Evolutionary conservation across 495 filamentous ascomycete species (phyloP).

Genomic region (Glonium stellatum): DNA sequence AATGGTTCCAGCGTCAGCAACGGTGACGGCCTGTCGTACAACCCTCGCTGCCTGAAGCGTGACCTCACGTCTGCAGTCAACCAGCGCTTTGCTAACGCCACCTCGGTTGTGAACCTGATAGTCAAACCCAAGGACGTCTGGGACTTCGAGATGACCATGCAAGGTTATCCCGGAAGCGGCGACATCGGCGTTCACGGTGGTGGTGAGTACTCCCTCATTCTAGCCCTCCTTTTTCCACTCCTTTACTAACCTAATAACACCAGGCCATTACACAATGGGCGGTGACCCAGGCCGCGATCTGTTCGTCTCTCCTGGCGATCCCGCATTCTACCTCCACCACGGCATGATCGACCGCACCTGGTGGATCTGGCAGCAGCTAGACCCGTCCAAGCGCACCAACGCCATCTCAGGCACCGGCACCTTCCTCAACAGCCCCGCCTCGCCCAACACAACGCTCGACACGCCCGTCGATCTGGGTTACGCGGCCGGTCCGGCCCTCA

Average conservation of each 20-base stretch:
- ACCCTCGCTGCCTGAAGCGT: slow-evolving; percentile 22
- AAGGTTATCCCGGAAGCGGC: slow-evolving; percentile 13
- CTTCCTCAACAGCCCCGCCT: slow-evolving; percentile 15
- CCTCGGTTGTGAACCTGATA: slow-evolving; percentile 8
- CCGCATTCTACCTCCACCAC: slow-evolving; percentile 22
- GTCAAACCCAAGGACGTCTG: slow-evolving; percentile 8
- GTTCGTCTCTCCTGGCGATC: slow-evolving; percentile 22
- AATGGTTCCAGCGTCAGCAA: slow-evolving; percentile 8
- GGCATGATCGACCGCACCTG: slow-evolving; percentile 21
- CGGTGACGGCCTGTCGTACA: slow-evolving; percentile 12
- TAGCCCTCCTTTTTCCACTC: background rate
- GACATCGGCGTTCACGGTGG: slow-evolving; percentile 25
- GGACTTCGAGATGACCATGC: slow-evolving; percentile 25
- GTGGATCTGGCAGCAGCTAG: slow-evolving; percentile 23
- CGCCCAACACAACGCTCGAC: slow-evolving; percentile 14
- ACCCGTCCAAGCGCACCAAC: slow-evolving; percentile 3
- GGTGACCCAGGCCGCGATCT: slow-evolving; percentile 24
- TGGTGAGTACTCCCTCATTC: background rate
- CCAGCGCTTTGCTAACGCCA: slow-evolving; percentile 13
- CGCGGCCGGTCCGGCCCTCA: slow-evolving; percentile 4
- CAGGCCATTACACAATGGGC: slow-evolving; percentile 17
- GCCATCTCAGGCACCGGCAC: slow-evolving; percentile 21
- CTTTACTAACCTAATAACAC: background rate
- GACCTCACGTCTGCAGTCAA: slow-evolving; percentile 14
- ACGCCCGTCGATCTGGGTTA: slow-evolving; percentile 15